phyloP scores from a whole-genome alignment of 176 grass and related monocot species.

The Avena sativa region DNA sequence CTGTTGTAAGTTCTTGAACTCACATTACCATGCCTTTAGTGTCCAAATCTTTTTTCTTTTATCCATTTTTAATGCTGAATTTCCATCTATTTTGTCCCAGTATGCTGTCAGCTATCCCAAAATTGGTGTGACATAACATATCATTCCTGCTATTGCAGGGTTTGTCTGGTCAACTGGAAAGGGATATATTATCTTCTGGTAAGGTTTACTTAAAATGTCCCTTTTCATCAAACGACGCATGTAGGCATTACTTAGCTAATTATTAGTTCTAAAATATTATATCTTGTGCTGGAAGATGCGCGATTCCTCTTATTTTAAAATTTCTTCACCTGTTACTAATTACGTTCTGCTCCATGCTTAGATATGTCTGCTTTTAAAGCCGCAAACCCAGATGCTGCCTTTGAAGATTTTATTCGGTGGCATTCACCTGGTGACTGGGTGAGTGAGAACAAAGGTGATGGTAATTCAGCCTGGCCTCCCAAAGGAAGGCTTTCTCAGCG shows the following conservation, averaged over 20 bases:
- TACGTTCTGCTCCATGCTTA: slow-evolving; percentile 43
- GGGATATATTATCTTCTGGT: slow-evolving; percentile 91
- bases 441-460: slow-evolving; percentile 53
- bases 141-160: slow-evolving; percentile 63
- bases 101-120: slow-evolving; percentile 11
- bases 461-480: slow-evolving; percentile 71
- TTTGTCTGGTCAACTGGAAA: slow-evolving; percentile 91
- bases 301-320: background rate
- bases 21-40: slow-evolving; percentile 22
- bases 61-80: background rate
- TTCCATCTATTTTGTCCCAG: slow-evolving; percentile 1
- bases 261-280: slow-evolving; percentile 27
- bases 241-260: slow-evolving; percentile 11
- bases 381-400: slow-evolving; percentile 88
- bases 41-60: slow-evolving; percentile 20
- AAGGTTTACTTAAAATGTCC: slow-evolving; percentile 39
- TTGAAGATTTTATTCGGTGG: slow-evolving; percentile 99
- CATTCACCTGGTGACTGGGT: slow-evolving; percentile 98
- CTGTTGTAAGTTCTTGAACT: slow-evolving; percentile 65
- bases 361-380: slow-evolving; percentile 99
- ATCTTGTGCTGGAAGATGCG: slow-evolving; percentile 7
- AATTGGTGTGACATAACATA: slow-evolving; percentile 33
- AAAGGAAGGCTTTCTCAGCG: slow-evolving; percentile 86
- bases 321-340: slow-evolving; percentile 43
- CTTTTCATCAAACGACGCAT: background rate